Evolutionary conservation across 192 early-diverging fungal genomes (phyloP).

Genomic region (Pecoramyces ruminantium): DNA sequence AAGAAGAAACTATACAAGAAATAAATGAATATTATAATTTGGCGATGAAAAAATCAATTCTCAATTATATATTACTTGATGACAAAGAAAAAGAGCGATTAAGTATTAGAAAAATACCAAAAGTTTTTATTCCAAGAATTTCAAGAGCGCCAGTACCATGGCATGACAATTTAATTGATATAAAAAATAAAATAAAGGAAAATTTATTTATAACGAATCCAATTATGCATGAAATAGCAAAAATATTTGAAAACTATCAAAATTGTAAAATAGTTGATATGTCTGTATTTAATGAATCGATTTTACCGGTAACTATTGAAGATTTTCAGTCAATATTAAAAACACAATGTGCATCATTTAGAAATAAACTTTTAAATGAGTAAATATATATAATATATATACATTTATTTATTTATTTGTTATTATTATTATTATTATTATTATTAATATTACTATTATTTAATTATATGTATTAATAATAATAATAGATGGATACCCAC

Average conservation of each 20-base stretch:
- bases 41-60: slow-evolving; percentile 27
- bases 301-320: slow-evolving; percentile 32
- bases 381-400: too few relatives aligned
- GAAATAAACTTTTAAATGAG: slow-evolving; percentile 30
- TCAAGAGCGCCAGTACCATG: slow-evolving; percentile 41
- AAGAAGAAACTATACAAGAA: slow-evolving; percentile 13
- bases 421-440: too few relatives aligned
- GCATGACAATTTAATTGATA: slow-evolving; percentile 17
- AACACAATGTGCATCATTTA: slow-evolving; percentile 27
- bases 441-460: too few relatives aligned
- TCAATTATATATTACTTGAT: slow-evolving; percentile 43
- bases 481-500: slow-evolving; percentile 32
- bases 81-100: slow-evolving; percentile 22
- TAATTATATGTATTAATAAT: not conserved
- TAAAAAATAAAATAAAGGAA: slow-evolving; percentile 17
- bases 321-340: slow-evolving; percentile 34
- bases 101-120: slow-evolving; percentile 17
- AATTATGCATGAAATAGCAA: slow-evolving; percentile 23
- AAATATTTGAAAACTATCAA: slow-evolving; percentile 19
- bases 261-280: slow-evolving; percentile 24
- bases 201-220: slow-evolving; percentile 37
- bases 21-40: slow-evolving; percentile 15
- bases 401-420: too few relatives aligned
- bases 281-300: slow-evolving; percentile 17
- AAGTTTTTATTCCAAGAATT: slow-evolving; percentile 15